Conservation (phyloP, 129 eudicot species). For the Artemisia tridentata region DNA sequence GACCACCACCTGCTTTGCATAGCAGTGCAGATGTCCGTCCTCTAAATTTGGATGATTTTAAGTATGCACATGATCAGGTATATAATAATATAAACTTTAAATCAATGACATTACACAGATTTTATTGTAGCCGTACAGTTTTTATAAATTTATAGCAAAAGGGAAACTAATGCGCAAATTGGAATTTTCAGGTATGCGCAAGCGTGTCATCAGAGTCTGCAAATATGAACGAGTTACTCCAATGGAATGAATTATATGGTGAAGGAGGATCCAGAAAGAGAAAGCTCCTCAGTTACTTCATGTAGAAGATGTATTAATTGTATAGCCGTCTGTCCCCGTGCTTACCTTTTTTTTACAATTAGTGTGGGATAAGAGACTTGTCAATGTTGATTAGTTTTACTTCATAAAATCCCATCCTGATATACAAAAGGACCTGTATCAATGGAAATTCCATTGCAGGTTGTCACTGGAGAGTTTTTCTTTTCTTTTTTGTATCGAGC, state of each 20-base stretch:
- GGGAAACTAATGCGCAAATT: not conserved
- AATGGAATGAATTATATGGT: slow-evolving; percentile 92
- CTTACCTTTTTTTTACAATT: slow-evolving; percentile 10
- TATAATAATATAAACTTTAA: not conserved
- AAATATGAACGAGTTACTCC: slow-evolving; percentile 82
- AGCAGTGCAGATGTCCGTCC: slow-evolving; percentile 79
- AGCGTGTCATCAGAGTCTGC: slow-evolving; percentile 90
- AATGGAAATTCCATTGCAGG: slow-evolving; percentile 43
- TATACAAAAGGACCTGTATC: slow-evolving; percentile 36
- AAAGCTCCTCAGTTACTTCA: slow-evolving; percentile 76
- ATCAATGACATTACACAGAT: not conserved
- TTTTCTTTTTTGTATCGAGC: not conserved
- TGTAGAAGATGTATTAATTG: slow-evolving; percentile 58
- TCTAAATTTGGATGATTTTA: slow-evolving; percentile 73
- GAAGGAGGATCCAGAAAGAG: slow-evolving; percentile 98
- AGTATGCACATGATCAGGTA: slow-evolving; percentile 96
- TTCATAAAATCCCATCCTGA: slow-evolving; percentile 29
- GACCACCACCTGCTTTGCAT: slow-evolving; percentile 59
- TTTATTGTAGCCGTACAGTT: not conserved
- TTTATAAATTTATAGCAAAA: not conserved
- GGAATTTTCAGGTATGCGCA: slow-evolving; percentile 68
- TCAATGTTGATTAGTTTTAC: slow-evolving; percentile 25
- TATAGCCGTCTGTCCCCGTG: slow-evolving; percentile 31
- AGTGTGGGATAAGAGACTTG: slow-evolving; percentile 24
- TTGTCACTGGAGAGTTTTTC: slow-evolving; percentile 23